phyloP scores from a whole-genome alignment of 441 rosid species.

The Geranium incanum region DNA sequence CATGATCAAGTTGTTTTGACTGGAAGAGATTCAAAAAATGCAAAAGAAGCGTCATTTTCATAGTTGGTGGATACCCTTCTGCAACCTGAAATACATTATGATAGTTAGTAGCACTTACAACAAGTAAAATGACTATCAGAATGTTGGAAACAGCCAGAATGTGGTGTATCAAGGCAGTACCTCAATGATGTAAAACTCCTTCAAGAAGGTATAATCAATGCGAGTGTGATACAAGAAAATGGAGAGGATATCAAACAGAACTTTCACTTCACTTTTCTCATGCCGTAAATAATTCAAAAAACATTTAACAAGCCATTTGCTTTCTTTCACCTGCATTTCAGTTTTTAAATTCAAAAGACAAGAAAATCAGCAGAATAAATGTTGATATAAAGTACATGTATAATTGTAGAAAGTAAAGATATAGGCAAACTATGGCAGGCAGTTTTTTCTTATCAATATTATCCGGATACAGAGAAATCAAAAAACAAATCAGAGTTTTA shows the following conservation, averaged over 20 bases:
- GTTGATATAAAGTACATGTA: background rate
- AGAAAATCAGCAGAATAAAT: background rate
- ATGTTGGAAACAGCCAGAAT: constrained; percentile 1
- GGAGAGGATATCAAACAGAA: constrained; percentile 86
- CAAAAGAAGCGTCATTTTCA: constrained; percentile 72
- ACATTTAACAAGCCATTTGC: constrained; percentile 99
- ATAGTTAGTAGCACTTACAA: background rate
- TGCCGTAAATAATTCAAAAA: constrained; percentile 83
- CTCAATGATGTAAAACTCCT: constrained; percentile 95
- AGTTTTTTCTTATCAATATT: background rate
- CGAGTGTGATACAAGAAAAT: constrained; percentile 87
- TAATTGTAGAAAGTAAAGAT: background rate
- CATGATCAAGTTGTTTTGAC: constrained; percentile 79
- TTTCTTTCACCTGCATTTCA: constrained; percentile 83
- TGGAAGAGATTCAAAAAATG: constrained; percentile 89
- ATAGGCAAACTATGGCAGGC: background rate
- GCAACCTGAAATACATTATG: constrained; percentile 58
- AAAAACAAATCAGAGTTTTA: background rate
- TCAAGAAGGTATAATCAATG: constrained; percentile 88
- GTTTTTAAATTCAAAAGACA: constrained; percentile 16
- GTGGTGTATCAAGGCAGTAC: constrained; percentile 31
- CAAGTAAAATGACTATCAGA: background rate
- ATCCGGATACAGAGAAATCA: background rate
- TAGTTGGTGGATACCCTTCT: constrained; percentile 74
- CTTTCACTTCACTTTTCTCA: constrained; percentile 72